Conservation (phyloP, 2,329 filamentous ascomycete species). For the Periconia digitata region DNA sequence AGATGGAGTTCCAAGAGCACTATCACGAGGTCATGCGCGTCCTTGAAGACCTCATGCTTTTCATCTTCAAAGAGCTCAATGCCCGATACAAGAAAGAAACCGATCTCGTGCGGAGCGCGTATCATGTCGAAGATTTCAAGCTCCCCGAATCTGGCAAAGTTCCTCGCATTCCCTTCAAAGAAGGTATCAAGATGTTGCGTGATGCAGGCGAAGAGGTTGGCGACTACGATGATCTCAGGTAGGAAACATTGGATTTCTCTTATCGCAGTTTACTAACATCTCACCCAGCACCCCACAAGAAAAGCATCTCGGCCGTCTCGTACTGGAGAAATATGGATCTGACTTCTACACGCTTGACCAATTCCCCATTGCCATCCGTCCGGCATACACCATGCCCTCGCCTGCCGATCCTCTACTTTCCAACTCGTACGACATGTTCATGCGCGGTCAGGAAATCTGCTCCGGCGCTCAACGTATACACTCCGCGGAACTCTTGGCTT, state of each 20-base stretch:
- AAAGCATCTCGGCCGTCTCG: conserved; percentile 83
- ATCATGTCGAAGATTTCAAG: conserved; percentile 76
- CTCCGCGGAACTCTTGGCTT: conserved; percentile 59
- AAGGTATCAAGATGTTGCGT: conserved; percentile 75
- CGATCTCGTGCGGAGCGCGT: conserved; percentile 68
- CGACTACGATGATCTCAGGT: conserved; percentile 76
- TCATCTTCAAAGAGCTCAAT: conserved; percentile 76
- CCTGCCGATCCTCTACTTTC: conserved; percentile 49
- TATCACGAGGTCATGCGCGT: conserved; percentile 75
- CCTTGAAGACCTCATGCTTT: conserved; percentile 72
- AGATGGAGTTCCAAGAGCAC: conserved; percentile 81
- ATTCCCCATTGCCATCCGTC: conserved; percentile 84
- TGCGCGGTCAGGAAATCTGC: conserved; percentile 67
- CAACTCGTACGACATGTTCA: conserved; percentile 71
- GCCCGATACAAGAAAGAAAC: conserved; percentile 70
- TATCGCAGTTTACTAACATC: conserved; percentile 4
- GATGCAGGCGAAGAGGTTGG: conserved; percentile 74
- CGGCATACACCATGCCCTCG: conserved; percentile 86
- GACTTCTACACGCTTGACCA: conserved; percentile 98
- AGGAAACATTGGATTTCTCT: conserved; percentile 8
- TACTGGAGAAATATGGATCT: conserved; percentile 85
- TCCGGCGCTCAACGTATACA: conserved; percentile 66
- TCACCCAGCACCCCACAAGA: conserved; percentile 68
- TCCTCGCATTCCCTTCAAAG: conserved; percentile 74
- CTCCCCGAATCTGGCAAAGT: conserved; percentile 74